phyloP scores from a whole-genome alignment of 768 basidiomycete species.

The Russula olivacea region DNA sequence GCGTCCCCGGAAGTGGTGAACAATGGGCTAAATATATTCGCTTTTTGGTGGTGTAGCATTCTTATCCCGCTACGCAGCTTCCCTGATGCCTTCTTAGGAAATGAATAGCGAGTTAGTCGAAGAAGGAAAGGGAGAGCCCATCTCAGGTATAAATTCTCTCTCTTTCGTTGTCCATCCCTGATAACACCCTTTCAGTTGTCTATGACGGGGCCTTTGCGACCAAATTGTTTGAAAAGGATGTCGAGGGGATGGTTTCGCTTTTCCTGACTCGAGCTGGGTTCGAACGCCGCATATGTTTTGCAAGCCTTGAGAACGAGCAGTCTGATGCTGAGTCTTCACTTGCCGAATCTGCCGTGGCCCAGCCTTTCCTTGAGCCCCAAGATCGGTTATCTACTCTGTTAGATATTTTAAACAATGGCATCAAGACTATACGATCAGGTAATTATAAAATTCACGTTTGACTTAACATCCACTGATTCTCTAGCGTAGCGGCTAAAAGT shows the following conservation, averaged over 20 bases:
- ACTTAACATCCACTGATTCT: not conserved
- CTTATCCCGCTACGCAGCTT: not conserved
- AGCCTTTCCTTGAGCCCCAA: conserved; percentile 31
- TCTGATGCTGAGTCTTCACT: not conserved
- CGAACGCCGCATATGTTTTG: conserved; percentile 18
- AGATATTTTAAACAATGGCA: conserved; percentile 31
- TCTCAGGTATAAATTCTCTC: conserved; percentile 9
- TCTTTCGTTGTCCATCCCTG: not conserved
- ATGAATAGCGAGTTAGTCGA: conserved; percentile 17
- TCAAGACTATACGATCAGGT: conserved; percentile 18
- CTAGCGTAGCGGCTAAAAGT: conserved; percentile 44
- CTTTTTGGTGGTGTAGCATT: conserved; percentile 46
- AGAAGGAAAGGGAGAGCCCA: conserved; percentile 16
- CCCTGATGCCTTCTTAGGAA: not conserved
- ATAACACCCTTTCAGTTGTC: conserved; percentile 3
- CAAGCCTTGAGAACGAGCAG: conserved; percentile 3
- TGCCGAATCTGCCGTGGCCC: conserved; percentile 26
- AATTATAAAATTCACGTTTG: not conserved
- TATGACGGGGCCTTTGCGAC: conserved; percentile 22
- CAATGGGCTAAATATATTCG: conserved; percentile 76
- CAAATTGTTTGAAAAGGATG: conserved; percentile 21
- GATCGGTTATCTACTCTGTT: conserved; percentile 49
- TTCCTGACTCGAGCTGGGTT: conserved; percentile 23
- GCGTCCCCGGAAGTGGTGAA: conserved; percentile 71
- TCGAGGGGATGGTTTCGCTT: conserved; percentile 22